A percentile compares a stretch with the other conserved stretches of the same genome.
These are phyloP conservation scores for Plasmodium vivax DNA, from an alignment of 169 alveolate species.

Conservation along the genomic window DNA sequence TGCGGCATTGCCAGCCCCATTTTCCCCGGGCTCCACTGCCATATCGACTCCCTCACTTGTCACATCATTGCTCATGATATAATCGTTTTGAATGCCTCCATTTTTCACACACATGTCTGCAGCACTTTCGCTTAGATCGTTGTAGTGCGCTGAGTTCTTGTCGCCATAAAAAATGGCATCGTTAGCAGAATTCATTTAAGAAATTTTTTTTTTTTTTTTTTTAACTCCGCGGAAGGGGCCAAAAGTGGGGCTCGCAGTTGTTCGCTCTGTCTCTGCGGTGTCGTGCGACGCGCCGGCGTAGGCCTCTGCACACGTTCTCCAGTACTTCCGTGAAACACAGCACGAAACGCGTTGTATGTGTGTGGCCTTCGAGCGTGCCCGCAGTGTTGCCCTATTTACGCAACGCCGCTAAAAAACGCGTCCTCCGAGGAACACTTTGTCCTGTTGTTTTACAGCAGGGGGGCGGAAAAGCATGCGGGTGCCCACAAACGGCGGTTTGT, in stretches of 20 bases:
- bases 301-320: neutral
- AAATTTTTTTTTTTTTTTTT: neutral
- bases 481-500: neutral
- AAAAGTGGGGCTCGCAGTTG: neutral
- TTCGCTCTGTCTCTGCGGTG: neutral
- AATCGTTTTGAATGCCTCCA: conserved; percentile 3
- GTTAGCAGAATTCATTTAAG: conserved; percentile 31
- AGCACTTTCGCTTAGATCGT: conserved; percentile 24
- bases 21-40: neutral
- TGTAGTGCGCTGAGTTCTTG: neutral
- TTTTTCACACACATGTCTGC: conserved; percentile 1
- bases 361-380: neutral
- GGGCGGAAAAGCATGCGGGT: neutral
- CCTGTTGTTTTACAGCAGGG: neutral
- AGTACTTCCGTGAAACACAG: neutral
- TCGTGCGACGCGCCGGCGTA: neutral
- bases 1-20: neutral
- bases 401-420: neutral
- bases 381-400: neutral
- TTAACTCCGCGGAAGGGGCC: neutral
- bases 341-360: neutral
- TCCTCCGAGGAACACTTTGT: neutral
- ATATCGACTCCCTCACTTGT: conserved; percentile 3
- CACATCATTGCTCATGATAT: conserved; percentile 15
- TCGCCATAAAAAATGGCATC: conserved; percentile 39